Base-by-base conservation (phyloP, 495 filamentous ascomycete genomes). In the Mytilinidion resinicola region DNA sequence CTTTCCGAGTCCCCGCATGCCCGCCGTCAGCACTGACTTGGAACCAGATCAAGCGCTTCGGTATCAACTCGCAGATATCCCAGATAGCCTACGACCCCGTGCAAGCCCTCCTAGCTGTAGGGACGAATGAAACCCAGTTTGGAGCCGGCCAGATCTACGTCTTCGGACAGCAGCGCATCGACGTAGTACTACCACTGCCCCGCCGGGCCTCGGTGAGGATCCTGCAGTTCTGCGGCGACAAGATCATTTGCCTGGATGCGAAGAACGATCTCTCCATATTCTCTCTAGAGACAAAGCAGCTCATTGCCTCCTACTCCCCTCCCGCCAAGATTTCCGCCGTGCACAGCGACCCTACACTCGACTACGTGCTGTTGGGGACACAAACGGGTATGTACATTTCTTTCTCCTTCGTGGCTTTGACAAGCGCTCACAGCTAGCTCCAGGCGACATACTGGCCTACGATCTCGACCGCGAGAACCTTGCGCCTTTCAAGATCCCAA, bases 41-140 rank as follows among this genome's bases (percentile, higher is more conserved):
- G 34, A 12, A 11, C 25, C 53, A 88, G 85, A 83, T 91, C 59
- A 79, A 80, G 41, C 85, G 89, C 66, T 95, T 86, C 68, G 93
- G 93, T 52, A 80, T 97, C 63, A 91, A 90, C 68, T 95, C 89
- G 6, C 88, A 92, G 68, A 83, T 93, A 57, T 85, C 67, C 30
- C 70, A 67, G 65, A 85, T 97, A 43, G 85, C 91, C 61, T 96
- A 95, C 76, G 90, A 96, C 60, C 92, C 93, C 5, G 78, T 95
- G 20, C 93, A 97, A 69, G 96, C 91, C 17, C 84, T 98, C 33
- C 77, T 98, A 34, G 93, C 91, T n/a, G 80, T 97, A 47, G 93
- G 90, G 25, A 97, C 95, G 48, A 85, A 82, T 69, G 87, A 66
- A 72, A 87, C 87, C 37, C 79, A 85, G 60, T 90, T 82, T 57